A percentile compares a stretch with the other conserved stretches of the same genome.
Evolutionary conservation across 148 eudicot species (phyloP).

Genomic region (Cornus kousa): DNA sequence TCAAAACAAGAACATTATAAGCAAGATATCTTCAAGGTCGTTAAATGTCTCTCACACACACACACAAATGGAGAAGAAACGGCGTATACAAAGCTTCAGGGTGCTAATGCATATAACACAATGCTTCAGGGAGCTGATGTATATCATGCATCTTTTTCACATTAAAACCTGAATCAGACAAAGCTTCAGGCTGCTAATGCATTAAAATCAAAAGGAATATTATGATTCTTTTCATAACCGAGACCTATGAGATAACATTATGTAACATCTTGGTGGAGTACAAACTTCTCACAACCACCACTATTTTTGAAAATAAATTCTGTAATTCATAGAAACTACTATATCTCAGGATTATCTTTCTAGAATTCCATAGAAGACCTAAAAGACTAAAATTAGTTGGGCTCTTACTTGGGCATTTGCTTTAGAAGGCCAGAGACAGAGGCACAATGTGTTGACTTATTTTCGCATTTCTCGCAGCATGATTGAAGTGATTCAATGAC

Average conservation of each 20-base stretch:
- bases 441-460: conserved; percentile 81
- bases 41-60: background rate
- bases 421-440: conserved; percentile 74
- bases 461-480: conserved; percentile 69
- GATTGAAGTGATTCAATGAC: conserved; percentile 44
- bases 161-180: background rate
- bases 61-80: too few species aligned
- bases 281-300: background rate
- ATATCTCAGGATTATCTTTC: background rate
- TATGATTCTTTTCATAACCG: background rate
- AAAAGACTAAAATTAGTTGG: background rate
- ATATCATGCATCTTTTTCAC: background rate
- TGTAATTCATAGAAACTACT: background rate
- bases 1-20: background rate
- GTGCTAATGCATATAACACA: background rate
- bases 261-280: background rate
- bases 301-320: background rate
- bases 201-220: background rate
- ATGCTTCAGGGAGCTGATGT: background rate
- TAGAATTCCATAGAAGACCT: background rate
- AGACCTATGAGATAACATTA: background rate
- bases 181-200: background rate
- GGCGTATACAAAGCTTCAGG: background rate
- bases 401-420: conserved; percentile 39
- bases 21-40: background rate